Conservation (phyloP, 208 protist species). For the Histomonas meleagridis region DNA sequence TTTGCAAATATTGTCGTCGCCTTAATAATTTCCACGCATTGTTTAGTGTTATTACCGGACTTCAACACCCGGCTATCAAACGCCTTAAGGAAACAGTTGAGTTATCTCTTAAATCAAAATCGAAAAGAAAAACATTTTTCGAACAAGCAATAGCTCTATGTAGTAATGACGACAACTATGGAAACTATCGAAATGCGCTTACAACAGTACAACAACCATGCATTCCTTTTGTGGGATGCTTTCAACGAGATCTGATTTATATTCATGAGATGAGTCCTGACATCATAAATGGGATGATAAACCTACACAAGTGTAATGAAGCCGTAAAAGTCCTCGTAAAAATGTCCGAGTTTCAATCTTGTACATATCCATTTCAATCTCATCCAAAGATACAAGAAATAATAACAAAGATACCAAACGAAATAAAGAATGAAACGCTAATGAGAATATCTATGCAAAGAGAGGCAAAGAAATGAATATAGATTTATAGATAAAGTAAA, state of each 20-base stretch:
- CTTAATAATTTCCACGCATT: not conserved
- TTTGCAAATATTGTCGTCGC: not conserved
- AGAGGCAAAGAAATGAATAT: no score
- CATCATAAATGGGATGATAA: not conserved
- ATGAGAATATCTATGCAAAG: no score
- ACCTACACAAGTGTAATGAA: not conserved
- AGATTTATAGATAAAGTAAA: no score
- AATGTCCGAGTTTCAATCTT: no score
- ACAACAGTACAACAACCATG: no score
- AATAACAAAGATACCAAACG: no score
- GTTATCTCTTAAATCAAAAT: no score
- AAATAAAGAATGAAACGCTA: no score
- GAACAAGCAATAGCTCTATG: not conserved
- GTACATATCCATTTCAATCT: no score
- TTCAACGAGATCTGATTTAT: conserved; percentile 19
- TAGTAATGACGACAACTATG: not conserved
- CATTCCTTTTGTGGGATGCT: not conserved
- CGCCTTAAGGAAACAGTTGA: not conserved
- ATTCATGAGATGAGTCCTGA: not conserved
- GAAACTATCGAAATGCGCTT: not conserved
- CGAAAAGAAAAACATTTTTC: not conserved
- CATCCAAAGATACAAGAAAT: no score
- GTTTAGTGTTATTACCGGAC: not conserved
- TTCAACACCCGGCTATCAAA: not conserved
- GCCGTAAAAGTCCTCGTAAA: no score